A percentile compares a stretch with the other conserved stretches of the same genome.
These are phyloP conservation scores for Aspergillus avenaceus DNA, from an alignment of 495 filamentous ascomycete species.

Conservation along the genomic window DNA sequence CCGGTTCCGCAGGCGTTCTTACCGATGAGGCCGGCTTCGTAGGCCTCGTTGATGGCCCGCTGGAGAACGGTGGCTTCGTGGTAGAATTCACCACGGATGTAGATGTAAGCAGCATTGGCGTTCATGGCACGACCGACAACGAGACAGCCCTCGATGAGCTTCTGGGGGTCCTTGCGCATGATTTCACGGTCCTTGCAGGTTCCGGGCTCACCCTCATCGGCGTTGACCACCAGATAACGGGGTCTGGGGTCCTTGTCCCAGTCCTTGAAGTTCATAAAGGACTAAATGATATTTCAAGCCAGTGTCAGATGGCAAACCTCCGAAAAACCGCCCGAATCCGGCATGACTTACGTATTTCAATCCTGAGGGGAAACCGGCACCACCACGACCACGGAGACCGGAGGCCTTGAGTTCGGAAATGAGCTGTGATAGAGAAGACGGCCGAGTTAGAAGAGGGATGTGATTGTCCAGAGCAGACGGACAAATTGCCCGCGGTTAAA, in stretches of 20 bases:
- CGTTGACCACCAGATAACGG: conserved; percentile 94
- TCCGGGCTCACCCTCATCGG: conserved; percentile 96
- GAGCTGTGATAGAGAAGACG: conserved; percentile 50
- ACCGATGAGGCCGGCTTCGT: conserved; percentile 86
- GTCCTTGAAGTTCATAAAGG: conserved; percentile 99
- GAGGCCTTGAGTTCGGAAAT: conserved; percentile 96
- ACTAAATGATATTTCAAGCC: conserved; percentile 60
- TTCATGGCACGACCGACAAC: conserved; percentile 97
- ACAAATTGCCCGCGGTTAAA: neutral
- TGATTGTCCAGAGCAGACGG: neutral
- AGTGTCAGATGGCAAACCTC: conserved; percentile 5
- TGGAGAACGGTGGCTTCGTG: conserved; percentile 93
- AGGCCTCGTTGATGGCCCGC: conserved; percentile 94
- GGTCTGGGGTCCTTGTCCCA: conserved; percentile 98
- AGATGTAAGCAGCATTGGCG: conserved; percentile 97
- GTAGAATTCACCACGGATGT: conserved; percentile 98
- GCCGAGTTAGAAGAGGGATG: conserved; percentile 17
- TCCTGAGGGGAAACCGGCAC: conserved; percentile 95
- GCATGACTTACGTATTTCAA: conserved; percentile 85
- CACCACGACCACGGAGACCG: conserved; percentile 90
- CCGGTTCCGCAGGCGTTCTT: conserved; percentile 96
- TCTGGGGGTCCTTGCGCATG: conserved; percentile 99
- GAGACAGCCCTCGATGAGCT: conserved; percentile 94
- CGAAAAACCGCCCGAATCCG: neutral
- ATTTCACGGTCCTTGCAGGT: conserved; percentile 99